phyloP scores from a whole-genome alignment of 2,329 filamentous ascomycete species.

The Epicoccum sorghinum region DNA sequence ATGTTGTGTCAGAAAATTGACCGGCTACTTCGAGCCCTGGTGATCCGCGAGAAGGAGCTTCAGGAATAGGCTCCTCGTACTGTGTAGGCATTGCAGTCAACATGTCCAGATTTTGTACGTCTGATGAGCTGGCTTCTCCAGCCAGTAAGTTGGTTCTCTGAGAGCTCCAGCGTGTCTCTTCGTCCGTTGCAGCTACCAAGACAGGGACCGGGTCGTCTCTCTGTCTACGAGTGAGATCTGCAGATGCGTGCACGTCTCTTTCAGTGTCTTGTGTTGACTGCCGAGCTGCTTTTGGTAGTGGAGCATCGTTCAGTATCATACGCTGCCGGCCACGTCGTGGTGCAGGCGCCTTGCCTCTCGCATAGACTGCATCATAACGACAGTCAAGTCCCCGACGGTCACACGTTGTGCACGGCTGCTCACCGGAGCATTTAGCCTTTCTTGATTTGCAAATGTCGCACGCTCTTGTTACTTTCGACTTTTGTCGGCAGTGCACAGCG shows the following conservation, averaged over 20 bases:
- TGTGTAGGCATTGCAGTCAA: constrained; percentile 4
- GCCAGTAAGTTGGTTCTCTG: no score
- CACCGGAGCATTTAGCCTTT: constrained; percentile 39
- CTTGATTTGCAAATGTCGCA: constrained; percentile 41
- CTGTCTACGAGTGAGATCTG: no score
- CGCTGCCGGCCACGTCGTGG: constrained; percentile 17
- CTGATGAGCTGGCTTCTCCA: no score
- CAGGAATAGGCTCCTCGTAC: constrained; percentile 1
- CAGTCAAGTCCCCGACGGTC: constrained; percentile 23
- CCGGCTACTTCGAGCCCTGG: constrained; percentile 60
- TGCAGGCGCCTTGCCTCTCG: constrained; percentile 32
- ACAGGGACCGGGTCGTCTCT: no score
- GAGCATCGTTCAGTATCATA: background rate
- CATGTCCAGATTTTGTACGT: background rate
- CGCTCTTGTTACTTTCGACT: constrained; percentile 36
- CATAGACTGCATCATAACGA: constrained; percentile 34
- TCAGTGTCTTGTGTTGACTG: background rate
- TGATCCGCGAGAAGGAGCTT: constrained; percentile 42
- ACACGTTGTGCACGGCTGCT: constrained; percentile 35
- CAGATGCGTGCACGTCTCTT: no score
- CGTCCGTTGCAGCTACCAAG: background rate
- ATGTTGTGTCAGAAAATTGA: constrained; percentile 62
- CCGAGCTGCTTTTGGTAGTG: background rate
- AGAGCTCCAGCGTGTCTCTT: background rate
- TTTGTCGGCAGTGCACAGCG: constrained; percentile 8